Evolutionary conservation across 164 flowering plant species (phyloP).

Genomic region (Vitis amurensis): DNA sequence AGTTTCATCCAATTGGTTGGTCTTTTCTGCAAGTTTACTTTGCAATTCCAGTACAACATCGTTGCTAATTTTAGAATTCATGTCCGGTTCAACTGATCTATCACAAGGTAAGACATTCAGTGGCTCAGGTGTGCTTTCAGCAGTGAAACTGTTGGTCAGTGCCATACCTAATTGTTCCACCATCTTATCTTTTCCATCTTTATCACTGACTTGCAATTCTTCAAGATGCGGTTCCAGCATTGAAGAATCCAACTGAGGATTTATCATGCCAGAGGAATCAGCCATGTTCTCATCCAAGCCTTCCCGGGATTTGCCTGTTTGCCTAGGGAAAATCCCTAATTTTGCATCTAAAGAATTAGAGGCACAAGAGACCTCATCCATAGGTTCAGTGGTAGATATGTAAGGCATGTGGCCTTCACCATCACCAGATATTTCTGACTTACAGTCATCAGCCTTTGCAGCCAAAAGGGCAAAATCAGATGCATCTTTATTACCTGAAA

Average conservation of each 20-base stretch:
- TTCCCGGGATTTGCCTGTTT: constrained; percentile 48
- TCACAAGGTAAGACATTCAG: constrained; percentile 36
- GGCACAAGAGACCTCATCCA: constrained; percentile 86
- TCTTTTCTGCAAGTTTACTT: constrained; percentile 59
- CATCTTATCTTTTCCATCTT: constrained; percentile 45
- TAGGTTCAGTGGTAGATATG: constrained; percentile 50
- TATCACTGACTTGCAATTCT: constrained; percentile 39
- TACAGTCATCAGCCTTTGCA: constrained; percentile 56
- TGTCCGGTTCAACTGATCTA: constrained; percentile 29
- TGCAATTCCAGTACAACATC: constrained; percentile 57
- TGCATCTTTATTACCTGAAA: constrained; percentile 36
- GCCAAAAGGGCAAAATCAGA: constrained; percentile 36
- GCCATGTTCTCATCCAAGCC: constrained; percentile 89
- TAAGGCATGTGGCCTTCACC: constrained; percentile 45
- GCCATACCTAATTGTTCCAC: constrained; percentile 35
- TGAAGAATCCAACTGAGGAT: constrained; percentile 80
- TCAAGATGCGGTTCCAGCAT: constrained; percentile 72
- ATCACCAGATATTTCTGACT: constrained; percentile 58
- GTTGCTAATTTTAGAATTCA: constrained; percentile 30
- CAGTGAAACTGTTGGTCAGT: constrained; percentile 45
- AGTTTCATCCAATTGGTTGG: constrained; percentile 53
- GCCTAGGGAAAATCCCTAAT: constrained; percentile 35
- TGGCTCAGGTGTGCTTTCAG: constrained; percentile 52
- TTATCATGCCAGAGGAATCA: constrained; percentile 60
- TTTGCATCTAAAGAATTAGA: constrained; percentile 54